Conservation (phyloP, 78 protist species). For the Chrysochromulina parva region DNA sequence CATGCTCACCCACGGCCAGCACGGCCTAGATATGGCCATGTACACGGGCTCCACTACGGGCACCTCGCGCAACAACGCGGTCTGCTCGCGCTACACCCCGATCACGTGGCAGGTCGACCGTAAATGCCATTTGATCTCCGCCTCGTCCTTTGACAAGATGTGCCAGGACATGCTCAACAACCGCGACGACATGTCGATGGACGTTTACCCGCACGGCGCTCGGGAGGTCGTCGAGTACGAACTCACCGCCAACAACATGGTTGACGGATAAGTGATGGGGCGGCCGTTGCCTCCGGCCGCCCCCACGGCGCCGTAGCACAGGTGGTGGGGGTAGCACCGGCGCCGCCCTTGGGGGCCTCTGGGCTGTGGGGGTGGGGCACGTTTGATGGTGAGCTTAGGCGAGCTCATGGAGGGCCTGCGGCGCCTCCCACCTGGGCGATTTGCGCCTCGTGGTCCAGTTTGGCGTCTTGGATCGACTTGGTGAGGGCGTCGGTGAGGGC, state of each 20-base stretch:
- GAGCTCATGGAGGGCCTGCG: no score
- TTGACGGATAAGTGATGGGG: no score
- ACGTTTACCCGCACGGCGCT: background rate
- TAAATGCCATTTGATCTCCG: background rate
- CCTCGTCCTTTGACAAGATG: background rate
- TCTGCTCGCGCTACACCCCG: constrained; percentile 19
- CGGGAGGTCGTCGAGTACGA: background rate
- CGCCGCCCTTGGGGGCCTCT: no score
- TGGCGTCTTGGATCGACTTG: no score
- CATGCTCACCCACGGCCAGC: background rate
- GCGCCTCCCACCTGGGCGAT: no score
- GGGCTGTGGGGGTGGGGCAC: no score
- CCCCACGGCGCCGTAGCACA: no score
- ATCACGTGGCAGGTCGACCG: constrained; percentile 33
- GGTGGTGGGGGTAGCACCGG: no score
- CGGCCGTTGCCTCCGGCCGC: no score
- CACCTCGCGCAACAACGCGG: background rate
- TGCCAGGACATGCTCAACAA: background rate
- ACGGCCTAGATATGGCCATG: constrained; percentile 2
- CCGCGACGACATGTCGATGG: background rate
- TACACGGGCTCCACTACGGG: constrained; percentile 20
- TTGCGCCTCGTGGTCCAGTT: no score
- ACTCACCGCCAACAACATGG: background rate
- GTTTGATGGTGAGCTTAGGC: no score
- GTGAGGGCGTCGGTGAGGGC: no score